These are phyloP conservation scores for Solanum chmielewskii DNA, from an alignment of 257 asterid genomes.

Conservation along the genomic window DNA sequence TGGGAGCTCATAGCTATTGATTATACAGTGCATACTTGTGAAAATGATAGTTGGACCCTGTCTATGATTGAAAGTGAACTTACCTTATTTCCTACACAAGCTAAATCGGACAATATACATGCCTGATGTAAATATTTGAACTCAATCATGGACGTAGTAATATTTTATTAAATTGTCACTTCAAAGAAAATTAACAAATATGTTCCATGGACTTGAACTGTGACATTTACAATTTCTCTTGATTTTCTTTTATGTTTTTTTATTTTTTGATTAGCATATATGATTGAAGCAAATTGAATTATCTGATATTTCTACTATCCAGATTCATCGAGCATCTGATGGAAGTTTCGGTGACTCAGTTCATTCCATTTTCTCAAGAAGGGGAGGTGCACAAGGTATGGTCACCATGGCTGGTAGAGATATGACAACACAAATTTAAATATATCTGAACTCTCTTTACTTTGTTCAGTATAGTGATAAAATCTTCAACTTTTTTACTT, in stretches of 20 bases:
- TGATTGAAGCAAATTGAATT: background rate
- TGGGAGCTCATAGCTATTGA: no score
- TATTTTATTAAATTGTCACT: background rate
- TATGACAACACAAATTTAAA: background rate
- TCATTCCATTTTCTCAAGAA: constrained; percentile 22
- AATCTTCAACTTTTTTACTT: background rate
- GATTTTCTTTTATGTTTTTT: background rate
- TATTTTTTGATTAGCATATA: background rate
- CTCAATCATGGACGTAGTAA: background rate
- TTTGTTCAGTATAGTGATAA: background rate
- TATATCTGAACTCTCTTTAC: background rate
- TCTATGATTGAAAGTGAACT: no score
- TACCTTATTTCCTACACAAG: no score
- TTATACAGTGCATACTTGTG: no score
- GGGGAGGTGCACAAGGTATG: constrained; percentile 18
- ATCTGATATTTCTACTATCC: background rate
- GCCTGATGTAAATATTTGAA: background rate
- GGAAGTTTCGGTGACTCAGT: constrained; percentile 32
- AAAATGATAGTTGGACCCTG: no score
- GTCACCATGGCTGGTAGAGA: constrained; percentile 23
- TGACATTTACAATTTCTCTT: background rate
- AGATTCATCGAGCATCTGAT: constrained; percentile 48
- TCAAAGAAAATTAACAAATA: background rate
- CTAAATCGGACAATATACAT: background rate
- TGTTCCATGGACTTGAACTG: background rate